Base-by-base conservation (phyloP, 1,139 yeast species). In the Yamadazyma mexicana region DNA sequence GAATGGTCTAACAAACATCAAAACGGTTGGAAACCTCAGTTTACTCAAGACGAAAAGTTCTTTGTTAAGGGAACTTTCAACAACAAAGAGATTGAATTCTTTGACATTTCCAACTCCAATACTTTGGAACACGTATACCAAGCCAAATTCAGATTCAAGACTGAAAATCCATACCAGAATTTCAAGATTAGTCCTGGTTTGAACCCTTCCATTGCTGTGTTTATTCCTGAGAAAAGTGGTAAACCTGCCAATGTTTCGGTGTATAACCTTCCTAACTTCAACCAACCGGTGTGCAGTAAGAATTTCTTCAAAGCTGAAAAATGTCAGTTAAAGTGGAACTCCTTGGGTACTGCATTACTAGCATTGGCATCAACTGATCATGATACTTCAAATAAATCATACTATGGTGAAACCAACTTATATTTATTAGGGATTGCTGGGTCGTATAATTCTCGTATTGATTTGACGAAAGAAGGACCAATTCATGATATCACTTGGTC, bases 401-500 rank as follows among this genome's bases (percentile, higher is more conserved):
- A 94, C 68, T 94, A 94, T 59, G 99, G 99, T 47, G 98, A 94
- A 69, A 87, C 96, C 40, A 89, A 92, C 49, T 73, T 94, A 52
- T 94, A 91, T 59, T 67, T 94, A 45, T 75, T 94, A 50, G 96
- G 96, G 40, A 86, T 91, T 54, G 89, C 95, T 17, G 98, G 97
- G 8, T 79, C 92, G 30, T 89, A 87, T 58, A 96, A 92, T 56
- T 87, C 92, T 34, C 77, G 96, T 56, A 91, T 94, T 53, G 79
- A 82, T 43, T 79, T 94, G 54, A 88, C 86, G 46, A 83, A 87
- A 56, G 96, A 88, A 55, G 98, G 98, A 20, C 98, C 98, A 34
- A 89, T 94, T 51, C 97, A 94, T 65, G 98, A 92, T 61, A 86
- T 92, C 49, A 83, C 95, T 25, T 94, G 99, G 99, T 86, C 96